Evolutionary conservation across 1,284 basidiomycete genomes (phyloP), one percentile per base, ranked within the genome.

Genomic region (Cryptococcus sp.): DNA sequence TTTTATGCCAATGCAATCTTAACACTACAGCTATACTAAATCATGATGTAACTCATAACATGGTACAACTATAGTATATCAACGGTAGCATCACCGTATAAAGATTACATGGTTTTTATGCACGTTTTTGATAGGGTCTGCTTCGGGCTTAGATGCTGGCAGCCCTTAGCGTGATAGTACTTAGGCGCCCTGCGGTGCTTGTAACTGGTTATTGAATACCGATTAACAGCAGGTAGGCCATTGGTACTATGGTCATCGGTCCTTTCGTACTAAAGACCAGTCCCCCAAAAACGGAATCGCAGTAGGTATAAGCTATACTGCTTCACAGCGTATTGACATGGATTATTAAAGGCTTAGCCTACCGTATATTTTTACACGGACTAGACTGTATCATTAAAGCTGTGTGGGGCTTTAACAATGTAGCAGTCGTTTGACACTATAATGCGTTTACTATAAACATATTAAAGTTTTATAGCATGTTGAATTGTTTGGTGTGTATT

Each of bases 291-390:
- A n/a, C 35, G 7, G 7, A 10, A 36, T 16, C 35, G 19, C 35
- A 36, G 35, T 21, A 21, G 35, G 35, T 36, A 36, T 36, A 36
- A 36, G 35, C 35, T 36, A 36, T 36, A 36, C 35, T 36, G 35
- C 35, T 36, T 36, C 18, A 36, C 35, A 36, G 35, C 35, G 35
- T 36, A 36, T 36, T 36, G 35, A 36, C 35, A 36, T 36, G 16
- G 31, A n/a, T 16, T 36, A n/a, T n/a, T 36, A 9, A 16, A 36
- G 19, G 7, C 7, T n/a, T n/a, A 18, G 7, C 14, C 6, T 32
- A 16, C 10, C 35, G 14, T 36, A n/a, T n/a, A 36, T n/a, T 21
- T n/a, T n/a, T 36, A 21, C 7, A n/a, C 35, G 19, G 18, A 36
- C 31, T 36, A 16, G 14, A 36, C 19, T 21, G n/a, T 36, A 36